Percentiles rank a stretch among this genome's conserved stretches.
Evolutionary conservation across 495 filamentous ascomycete species (phyloP).

Genomic region (Staphylotrichum longicolle): DNA sequence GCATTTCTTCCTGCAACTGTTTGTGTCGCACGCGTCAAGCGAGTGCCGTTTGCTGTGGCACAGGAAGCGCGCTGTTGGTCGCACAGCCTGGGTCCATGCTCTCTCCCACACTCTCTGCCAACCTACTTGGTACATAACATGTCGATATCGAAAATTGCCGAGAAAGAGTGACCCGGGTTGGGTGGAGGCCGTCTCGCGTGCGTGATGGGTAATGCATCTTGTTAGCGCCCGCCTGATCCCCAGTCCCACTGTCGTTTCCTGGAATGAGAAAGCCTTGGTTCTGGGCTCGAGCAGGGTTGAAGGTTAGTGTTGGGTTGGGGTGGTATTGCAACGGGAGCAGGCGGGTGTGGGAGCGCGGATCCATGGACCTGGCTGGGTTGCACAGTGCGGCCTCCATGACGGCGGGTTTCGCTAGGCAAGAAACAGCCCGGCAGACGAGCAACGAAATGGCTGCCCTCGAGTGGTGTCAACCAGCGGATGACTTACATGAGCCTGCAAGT

Average conservation of each 20-base stretch:
- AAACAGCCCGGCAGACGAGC: slow-evolving; percentile 11
- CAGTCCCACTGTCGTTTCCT: slow-evolving; percentile 16
- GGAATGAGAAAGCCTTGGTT: slow-evolving; percentile 20
- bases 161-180: too few relatives aligned
- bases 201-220: slow-evolving; percentile 11
- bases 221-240: slow-evolving; percentile 15
- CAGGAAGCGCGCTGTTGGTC: neutral
- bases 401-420: neutral
- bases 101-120: too few relatives aligned
- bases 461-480: slow-evolving; percentile 34
- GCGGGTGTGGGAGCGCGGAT: slow-evolving; percentile 16
- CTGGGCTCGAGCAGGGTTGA: slow-evolving; percentile 20
- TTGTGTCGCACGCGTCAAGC: too few relatives aligned
- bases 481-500: slow-evolving; percentile 29
- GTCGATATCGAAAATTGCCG: too few relatives aligned
- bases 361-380: slow-evolving; percentile 14
- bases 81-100: too few relatives aligned
- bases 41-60: too few relatives aligned
- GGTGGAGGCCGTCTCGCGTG: neutral
- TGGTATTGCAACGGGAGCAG: slow-evolving; percentile 1
- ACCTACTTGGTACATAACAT: too few relatives aligned
- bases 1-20: too few relatives aligned
- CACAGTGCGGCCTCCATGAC: neutral
- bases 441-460: neutral
- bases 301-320: neutral